phyloP scores from a whole-genome alignment of 768 basidiomycete species.

The Ramaria sp. region DNA sequence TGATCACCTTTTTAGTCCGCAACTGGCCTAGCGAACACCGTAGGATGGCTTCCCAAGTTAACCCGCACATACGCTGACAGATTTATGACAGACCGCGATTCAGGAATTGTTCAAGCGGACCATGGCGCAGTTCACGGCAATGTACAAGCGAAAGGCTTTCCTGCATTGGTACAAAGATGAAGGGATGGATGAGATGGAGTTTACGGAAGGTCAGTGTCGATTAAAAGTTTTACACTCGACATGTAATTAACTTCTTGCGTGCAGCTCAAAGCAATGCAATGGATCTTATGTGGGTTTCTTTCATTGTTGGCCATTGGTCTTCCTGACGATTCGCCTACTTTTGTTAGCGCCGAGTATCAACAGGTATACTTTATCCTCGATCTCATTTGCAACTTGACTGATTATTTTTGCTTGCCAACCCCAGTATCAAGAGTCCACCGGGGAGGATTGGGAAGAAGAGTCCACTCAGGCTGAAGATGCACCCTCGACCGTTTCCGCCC shows the following conservation, averaged over 20 bases:
- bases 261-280: slow-evolving; percentile 67
- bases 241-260: neutral
- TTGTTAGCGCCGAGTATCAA: slow-evolving; percentile 79
- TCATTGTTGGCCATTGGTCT: slow-evolving; percentile 4
- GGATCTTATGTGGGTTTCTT: slow-evolving; percentile 63
- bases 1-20: slow-evolving; percentile 38
- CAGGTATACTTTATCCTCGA: slow-evolving; percentile 36
- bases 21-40: slow-evolving; percentile 51
- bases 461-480: slow-evolving; percentile 18
- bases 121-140: slow-evolving; percentile 56
- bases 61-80: neutral
- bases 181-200: slow-evolving; percentile 82
- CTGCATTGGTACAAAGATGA: slow-evolving; percentile 88
- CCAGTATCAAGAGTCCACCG: slow-evolving; percentile 51
- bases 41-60: neutral
- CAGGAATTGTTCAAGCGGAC: slow-evolving; percentile 81
- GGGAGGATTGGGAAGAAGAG: slow-evolving; percentile 25
- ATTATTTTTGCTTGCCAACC: neutral
- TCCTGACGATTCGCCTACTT: slow-evolving; percentile 8
- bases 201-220: slow-evolving; percentile 40
- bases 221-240: neutral
- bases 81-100: slow-evolving; percentile 32
- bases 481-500: neutral
- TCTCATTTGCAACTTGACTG: neutral
- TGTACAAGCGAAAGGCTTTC: slow-evolving; percentile 82